A percentile compares a stretch with the other conserved stretches of the same genome.
Conservation (phyloP, 805 yeast genomes). For the Ascoidea asiatica region DNA sequence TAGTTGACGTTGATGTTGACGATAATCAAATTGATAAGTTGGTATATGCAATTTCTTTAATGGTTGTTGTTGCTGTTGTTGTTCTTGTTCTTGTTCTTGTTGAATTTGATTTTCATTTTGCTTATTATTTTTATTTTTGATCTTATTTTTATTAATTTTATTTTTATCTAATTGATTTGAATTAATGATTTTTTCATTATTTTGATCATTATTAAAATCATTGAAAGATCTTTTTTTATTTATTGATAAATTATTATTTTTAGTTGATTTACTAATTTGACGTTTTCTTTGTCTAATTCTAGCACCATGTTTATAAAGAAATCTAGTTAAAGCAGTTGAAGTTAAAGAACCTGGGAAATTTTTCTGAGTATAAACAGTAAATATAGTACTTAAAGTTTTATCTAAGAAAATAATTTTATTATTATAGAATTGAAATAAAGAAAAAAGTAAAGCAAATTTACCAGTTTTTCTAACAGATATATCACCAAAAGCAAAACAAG, state of each 20-base stretch:
- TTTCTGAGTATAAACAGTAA: slow-evolving; percentile 18
- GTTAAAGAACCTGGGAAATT: slow-evolving; percentile 19
- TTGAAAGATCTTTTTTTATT: neutral
- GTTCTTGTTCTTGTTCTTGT: too few relatives aligned
- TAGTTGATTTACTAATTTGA: neutral
- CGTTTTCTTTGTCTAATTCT: slow-evolving; percentile 17
- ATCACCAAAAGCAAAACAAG: slow-evolving; percentile 19
- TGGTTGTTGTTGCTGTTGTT: too few relatives aligned
- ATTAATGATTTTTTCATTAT: too few relatives aligned
- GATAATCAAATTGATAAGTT: too few relatives aligned
- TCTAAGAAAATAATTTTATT: slow-evolving; percentile 13
- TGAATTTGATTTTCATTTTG: too few relatives aligned
- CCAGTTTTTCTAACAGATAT: slow-evolving; percentile 17
- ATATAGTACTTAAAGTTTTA: slow-evolving; percentile 11
- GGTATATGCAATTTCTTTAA: too few relatives aligned
- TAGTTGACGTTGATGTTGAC: too few relatives aligned
- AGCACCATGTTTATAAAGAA: slow-evolving; percentile 19
- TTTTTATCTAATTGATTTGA: too few relatives aligned
- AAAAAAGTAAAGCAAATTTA: slow-evolving; percentile 14
- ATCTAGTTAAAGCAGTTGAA: slow-evolving; percentile 17
- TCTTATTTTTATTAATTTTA: too few relatives aligned
- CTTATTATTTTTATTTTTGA: too few relatives aligned
- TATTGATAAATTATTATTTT: neutral
- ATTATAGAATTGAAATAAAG: slow-evolving; percentile 16
- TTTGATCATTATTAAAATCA: too few relatives aligned